Percentiles rank a stretch among this genome's conserved stretches.
Evolutionary conservation across 768 basidiomycete species (phyloP).

Genomic region (Gyrodon lividus): DNA sequence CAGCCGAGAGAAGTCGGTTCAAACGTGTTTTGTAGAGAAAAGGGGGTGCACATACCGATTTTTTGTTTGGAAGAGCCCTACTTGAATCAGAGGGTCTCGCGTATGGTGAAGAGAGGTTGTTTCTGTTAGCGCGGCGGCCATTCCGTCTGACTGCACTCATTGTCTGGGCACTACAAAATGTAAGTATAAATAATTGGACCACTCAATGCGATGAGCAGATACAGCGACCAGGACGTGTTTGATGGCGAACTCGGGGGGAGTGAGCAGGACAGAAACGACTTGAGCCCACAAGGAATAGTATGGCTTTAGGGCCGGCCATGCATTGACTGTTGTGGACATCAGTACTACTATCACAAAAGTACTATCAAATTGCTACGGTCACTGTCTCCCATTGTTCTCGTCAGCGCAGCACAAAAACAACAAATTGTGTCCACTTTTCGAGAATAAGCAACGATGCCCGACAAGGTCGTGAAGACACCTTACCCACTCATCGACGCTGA

Average conservation of each 20-base stretch:
- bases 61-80: constrained; percentile 34
- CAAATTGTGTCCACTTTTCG: background rate
- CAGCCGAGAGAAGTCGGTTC: background rate
- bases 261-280: constrained; percentile 23
- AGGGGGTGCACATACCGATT: constrained; percentile 42
- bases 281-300: constrained; percentile 15
- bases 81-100: constrained; percentile 36
- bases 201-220: constrained; percentile 7
- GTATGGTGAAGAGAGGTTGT: constrained; percentile 54
- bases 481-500: constrained; percentile 94
- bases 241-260: constrained; percentile 9
- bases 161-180: background rate
- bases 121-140: constrained; percentile 40
- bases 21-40: background rate
- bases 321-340: constrained; percentile 10
- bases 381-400: background rate
- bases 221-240: background rate
- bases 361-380: too few relatives aligned
- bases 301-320: constrained; percentile 33
- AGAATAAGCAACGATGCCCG: constrained; percentile 30
- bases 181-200: constrained; percentile 7
- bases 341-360: background rate
- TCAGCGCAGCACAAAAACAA: background rate
- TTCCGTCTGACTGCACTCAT: constrained; percentile 61
- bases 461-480: constrained; percentile 57